phyloP scores from a whole-genome alignment of 306 rosid genomes.

The Malus domestica region ASM211411v1 NC_041797.1:307501-308000 shows the following conservation, averaged over 20 bases:
- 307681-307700: constrained; percentile 45
- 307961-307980: constrained; percentile 32
- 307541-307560: not conserved
- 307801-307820: not conserved
- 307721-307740: constrained; percentile 29
- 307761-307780: constrained; percentile 3
- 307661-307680: constrained; percentile 35
- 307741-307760: constrained; percentile 40
- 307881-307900: not conserved
- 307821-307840: not conserved
- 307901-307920: not conserved
- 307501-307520: constrained; percentile 23
- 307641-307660: constrained; percentile 17
- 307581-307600: constrained; percentile 14
- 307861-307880: not conserved
- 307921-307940: not conserved
- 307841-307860: not conserved
- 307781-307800: not conserved
- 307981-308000: constrained; percentile 38
- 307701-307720: constrained; percentile 30
- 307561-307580: constrained; percentile 14
- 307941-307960: constrained; percentile 9
- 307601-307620: constrained; percentile 38
- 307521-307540: not conserved
- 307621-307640: constrained; percentile 47